A percentile compares a stretch with the other conserved stretches of the same genome.
Evolutionary conservation across 768 basidiomycete species (phyloP).

Genomic region (Termitomyces sp.): DNA sequence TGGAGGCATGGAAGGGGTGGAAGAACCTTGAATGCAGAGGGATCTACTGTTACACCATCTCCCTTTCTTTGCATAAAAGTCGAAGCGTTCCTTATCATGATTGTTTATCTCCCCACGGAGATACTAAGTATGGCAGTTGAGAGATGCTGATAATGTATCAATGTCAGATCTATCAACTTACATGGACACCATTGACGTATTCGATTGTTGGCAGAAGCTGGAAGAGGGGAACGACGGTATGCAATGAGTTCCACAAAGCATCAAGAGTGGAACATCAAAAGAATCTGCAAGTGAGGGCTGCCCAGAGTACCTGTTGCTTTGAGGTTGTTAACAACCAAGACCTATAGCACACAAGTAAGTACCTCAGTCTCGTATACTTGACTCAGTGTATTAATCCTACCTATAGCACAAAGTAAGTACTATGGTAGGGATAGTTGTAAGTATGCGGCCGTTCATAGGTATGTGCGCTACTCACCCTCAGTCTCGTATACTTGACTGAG

Average conservation of each 20-base stretch:
- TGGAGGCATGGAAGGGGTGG: background rate
- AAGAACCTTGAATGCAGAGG: background rate
- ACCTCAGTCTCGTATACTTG: too few species aligned
- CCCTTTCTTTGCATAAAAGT: background rate
- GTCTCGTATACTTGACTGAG: too few species aligned
- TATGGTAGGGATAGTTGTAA: too few species aligned
- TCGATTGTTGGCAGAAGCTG: background rate
- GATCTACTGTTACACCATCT: background rate
- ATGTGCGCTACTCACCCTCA: too few species aligned
- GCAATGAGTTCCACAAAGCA: slow-evolving; percentile 5
- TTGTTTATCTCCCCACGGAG: background rate
- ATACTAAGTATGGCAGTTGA: background rate
- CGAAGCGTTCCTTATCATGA: background rate
- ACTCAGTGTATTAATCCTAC: too few species aligned
- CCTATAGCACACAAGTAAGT: too few species aligned
- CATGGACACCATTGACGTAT: background rate
- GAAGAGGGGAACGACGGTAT: background rate
- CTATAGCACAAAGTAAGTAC: too few species aligned
- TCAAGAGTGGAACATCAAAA: slow-evolving; percentile 8
- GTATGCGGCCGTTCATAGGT: too few species aligned
- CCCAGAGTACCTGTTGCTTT: background rate
- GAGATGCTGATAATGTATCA: background rate
- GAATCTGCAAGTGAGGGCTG: slow-evolving; percentile 6
- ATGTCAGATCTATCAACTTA: background rate
- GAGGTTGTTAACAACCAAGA: too few species aligned